These are phyloP conservation scores for Comarum palustre DNA, from an alignment of 306 rosid species.

Conservation along the genomic window DNA sequence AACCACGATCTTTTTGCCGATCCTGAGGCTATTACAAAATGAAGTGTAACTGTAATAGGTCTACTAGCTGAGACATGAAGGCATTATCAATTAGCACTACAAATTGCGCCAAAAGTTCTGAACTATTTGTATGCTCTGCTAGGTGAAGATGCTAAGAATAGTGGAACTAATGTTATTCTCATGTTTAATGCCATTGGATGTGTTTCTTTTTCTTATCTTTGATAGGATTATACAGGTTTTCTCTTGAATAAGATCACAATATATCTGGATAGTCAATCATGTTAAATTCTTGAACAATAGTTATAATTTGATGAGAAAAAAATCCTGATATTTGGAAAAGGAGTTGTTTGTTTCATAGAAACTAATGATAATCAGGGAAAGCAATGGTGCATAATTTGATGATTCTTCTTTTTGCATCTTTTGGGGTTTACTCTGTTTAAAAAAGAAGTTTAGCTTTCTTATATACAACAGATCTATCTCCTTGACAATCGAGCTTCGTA, in stretches of 20 bases:
- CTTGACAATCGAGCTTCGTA: background rate
- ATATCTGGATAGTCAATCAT: constrained; percentile 5
- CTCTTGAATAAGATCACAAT: background rate
- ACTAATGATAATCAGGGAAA: constrained; percentile 1
- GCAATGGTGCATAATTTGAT: constrained; percentile 8
- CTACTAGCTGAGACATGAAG: background rate
- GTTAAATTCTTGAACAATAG: background rate
- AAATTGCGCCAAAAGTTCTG: background rate
- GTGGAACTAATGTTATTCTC: background rate
- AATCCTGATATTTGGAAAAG: background rate
- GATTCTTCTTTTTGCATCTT: constrained; percentile 24
- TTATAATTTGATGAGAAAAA: background rate
- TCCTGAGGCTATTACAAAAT: too few species aligned
- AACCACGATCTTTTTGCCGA: too few species aligned
- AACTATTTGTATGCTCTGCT: background rate
- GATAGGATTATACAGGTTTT: background rate
- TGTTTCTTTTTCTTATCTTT: background rate
- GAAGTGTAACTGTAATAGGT: background rate
- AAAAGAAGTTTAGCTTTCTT: constrained; percentile 9
- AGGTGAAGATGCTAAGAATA: background rate
- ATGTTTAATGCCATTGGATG: background rate
- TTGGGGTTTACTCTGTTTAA: constrained; percentile 15
- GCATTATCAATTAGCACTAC: background rate
- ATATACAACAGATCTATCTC: constrained; percentile 19
- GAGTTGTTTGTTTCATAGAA: background rate